Base-by-base conservation (phyloP, 257 asterid genomes). In the Nicotiana undulata region DNA sequence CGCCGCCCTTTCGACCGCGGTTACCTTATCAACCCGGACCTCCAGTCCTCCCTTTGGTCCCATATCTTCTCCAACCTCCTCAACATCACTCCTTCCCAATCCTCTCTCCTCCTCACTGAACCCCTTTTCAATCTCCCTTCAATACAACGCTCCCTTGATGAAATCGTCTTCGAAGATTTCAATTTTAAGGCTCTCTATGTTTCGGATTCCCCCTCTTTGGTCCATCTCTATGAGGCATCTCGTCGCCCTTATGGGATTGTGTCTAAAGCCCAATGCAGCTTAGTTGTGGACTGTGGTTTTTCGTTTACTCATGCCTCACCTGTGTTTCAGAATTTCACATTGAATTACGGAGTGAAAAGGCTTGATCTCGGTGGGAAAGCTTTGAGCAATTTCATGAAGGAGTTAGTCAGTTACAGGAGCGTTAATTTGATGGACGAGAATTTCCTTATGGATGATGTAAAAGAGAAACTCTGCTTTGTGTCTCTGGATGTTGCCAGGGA, bases 1-100 rank as follows among this genome's bases (percentile, higher is more conserved):
- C 97, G 98, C 88, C 97, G 99, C 76, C 99, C 99, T 26, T 83
- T 89, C 85, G 98, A 93, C 92, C 97, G 97, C 61, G 98, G 97
- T 82, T 80, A 96, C 84, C 90, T 95, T 52, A 91, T 94, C 78
- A 93, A 96, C 81, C 96, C 97, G 29, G 97, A 93, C 37, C 98
- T 96, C 81, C 98, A 96, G 77, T 90, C 99, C 51, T 85, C 96
- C 55, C 75, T 96, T 56, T 94, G 94, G 95, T 61, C 92, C 83
- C 96, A 96, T 84, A 87, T 96, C 83, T 96, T 96, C 89, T 77
- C 86, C 76, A 82, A 82, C 29, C 91, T 90, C 87, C 97, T 94
- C 82, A 90, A 89, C 76, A 83, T 94, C 80, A 86, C 84, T 77
- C 98, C 99, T 0, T 81, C 93, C 26, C 82, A 77, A 59, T 86